Evolutionary conservation across 1,139 yeast species (phyloP), one percentile per base, ranked within the genome.

Genomic region (Yamadazyma blattariae): DNA sequence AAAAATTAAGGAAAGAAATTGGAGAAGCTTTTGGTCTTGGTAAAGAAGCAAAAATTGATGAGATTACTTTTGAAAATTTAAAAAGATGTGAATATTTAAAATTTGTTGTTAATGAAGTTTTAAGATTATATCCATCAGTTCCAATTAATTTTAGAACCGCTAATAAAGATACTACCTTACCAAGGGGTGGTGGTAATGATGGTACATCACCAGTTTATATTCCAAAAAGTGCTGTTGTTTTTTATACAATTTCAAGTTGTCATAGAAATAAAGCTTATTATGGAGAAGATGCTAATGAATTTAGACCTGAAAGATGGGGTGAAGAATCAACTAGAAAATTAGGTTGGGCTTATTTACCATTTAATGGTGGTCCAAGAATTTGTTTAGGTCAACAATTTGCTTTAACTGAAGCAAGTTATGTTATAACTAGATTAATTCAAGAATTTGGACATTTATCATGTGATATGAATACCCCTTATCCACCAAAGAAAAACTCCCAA

Each of bases 361-460:
- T 74, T 58, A 76, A 76, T 45, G 82, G 81, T 32, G 82, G 82
- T 5, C 82, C 82, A 21, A 59, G 82, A 38, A 75, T 76, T 37
- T 77, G 82, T 47, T 57, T 76, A 33, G 82, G 82, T 13, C 81
- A 76, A 53, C 81, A 74, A 50, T 74, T 71, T 54, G 81, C 80
- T 1, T 63, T 76, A 39, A 74, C 79, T 13, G 82, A 77, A 52
- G 75, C 77, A 4, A 60, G 73, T 4, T 75, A 73, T 41, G 65
- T 69, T 8, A 45, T 69, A 26, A 63, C 61, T 12, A 56, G 80
- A 36, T 50, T 76, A 34, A 51, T 56, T 19, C 76, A 69, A 49
- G 43, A 46, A 34, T 57, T 56, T 39, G 48, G 49, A 7, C 44
- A 50, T 28, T 42, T 57, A 13, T 20, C 22, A 3, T 35, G 47